Evolutionary conservation across 345 rosid genomes (phyloP).

Genomic region (Noccaea bulbosa): DNA sequence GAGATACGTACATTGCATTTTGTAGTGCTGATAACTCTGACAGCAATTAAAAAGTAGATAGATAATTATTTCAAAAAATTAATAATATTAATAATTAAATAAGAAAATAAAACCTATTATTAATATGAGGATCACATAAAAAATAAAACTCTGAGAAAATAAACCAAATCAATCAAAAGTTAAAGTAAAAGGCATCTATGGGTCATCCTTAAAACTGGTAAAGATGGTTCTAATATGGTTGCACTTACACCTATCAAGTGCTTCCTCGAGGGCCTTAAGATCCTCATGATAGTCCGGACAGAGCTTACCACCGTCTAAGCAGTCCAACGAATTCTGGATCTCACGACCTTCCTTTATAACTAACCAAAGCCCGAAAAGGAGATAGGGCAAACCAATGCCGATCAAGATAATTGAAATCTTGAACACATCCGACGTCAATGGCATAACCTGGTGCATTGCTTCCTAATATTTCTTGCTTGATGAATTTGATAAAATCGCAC

Average conservation of each 20-base stretch:
- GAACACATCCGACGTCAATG: not conserved
- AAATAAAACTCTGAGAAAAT: no score
- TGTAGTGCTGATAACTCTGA: no score
- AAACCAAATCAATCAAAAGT: no score
- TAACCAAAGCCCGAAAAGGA: not conserved
- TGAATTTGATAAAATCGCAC: not conserved
- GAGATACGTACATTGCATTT: no score
- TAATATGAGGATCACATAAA: no score
- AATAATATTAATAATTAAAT: no score
- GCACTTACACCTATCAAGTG: constrained; percentile 7
- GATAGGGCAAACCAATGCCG: not conserved
- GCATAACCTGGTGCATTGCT: not conserved
- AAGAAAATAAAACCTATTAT: no score
- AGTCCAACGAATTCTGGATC: not conserved
- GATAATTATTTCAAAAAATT: no score
- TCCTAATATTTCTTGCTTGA: not conserved
- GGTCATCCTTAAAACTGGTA: not conserved
- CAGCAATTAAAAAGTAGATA: no score
- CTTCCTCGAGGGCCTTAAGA: constrained; percentile 7
- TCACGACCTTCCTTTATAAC: not conserved
- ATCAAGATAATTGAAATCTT: not conserved
- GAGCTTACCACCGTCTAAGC: not conserved
- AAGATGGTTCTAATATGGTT: not conserved
- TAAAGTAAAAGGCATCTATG: not conserved
- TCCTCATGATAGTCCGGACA: constrained; percentile 7